These are phyloP conservation scores for Pseudogymnoascus sp. DNA, from an alignment of 2,329 filamentous ascomycete genomes.

Conservation along the genomic window DNA sequence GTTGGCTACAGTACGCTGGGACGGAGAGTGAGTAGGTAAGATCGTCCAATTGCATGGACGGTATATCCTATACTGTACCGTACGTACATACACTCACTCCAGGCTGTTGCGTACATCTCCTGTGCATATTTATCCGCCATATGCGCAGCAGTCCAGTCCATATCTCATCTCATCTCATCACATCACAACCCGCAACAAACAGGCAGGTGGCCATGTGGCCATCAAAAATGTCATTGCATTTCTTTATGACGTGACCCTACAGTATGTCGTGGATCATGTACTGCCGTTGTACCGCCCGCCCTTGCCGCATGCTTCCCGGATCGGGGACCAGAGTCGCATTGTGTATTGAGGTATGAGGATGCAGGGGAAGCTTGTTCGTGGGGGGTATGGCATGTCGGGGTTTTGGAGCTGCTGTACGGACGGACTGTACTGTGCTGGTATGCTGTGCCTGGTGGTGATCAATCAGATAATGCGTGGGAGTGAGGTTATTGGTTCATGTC, in stretches of 20 bases:
- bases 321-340: not conserved
- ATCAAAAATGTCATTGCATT: not conserved
- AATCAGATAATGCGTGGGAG: not conserved
- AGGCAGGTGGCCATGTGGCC: not conserved
- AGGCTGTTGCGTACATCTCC: not conserved
- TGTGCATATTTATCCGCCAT: not conserved
- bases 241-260: not conserved
- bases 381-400: not conserved
- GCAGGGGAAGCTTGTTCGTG: not conserved
- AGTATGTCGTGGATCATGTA: not conserved
- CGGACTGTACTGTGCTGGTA: not conserved
- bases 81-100: not conserved
- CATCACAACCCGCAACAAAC: not conserved
- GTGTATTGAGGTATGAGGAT: not conserved
- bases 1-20: not conserved
- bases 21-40: not conserved
- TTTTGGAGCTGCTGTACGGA: not conserved
- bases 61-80: not conserved
- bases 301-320: not conserved
- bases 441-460: not conserved
- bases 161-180: not conserved
- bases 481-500: not conserved
- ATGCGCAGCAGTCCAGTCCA: not conserved
- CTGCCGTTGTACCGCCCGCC: not conserved
- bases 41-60: not conserved